A percentile compares a stretch with the other conserved stretches of the same genome.
These are phyloP conservation scores for Colletotrichum tofieldiae DNA, from an alignment of 2,329 filamentous ascomycete genomes.

Conservation along the genomic window DNA sequence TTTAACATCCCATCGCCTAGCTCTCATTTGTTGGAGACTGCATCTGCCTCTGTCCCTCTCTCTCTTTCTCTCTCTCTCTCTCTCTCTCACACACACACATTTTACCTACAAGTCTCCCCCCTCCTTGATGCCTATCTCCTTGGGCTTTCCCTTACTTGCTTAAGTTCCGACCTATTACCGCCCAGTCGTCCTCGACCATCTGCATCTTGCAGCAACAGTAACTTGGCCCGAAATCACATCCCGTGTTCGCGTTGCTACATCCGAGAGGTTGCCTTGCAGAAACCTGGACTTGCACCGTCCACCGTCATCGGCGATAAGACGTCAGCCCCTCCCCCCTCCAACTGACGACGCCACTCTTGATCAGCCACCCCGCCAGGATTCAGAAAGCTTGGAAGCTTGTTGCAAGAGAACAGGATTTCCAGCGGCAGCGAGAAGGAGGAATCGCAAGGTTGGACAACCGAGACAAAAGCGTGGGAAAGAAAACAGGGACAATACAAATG, in stretches of 20 bases:
- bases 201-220: slow-evolving; percentile 9
- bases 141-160: not conserved
- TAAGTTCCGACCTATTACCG: not conserved
- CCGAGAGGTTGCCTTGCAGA: slow-evolving; percentile 20
- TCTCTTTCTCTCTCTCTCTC: not conserved
- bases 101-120: slow-evolving; percentile 10
- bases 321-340: slow-evolving; percentile 16
- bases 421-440: not conserved
- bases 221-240: slow-evolving; percentile 15
- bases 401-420: slow-evolving; percentile 5
- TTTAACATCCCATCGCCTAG: slow-evolving; percentile 30
- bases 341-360: slow-evolving; percentile 20
- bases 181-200: not conserved
- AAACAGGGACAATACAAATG: slow-evolving; percentile 11
- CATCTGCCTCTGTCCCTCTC: slow-evolving; percentile 3
- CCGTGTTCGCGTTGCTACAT: slow-evolving; percentile 15
- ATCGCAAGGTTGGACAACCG: not conserved
- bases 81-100: too few species aligned
- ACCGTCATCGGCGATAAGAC: slow-evolving; percentile 30
- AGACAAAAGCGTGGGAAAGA: not conserved
- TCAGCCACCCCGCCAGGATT: slow-evolving; percentile 24
- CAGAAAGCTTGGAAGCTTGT: slow-evolving; percentile 20
- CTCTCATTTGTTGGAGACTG: slow-evolving; percentile 26
- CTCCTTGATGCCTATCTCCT: slow-evolving; percentile 3
- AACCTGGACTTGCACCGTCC: slow-evolving; percentile 25